Base-by-base conservation (phyloP, 805 yeast species). In the Wilhelminamyces savonicus region DNA sequence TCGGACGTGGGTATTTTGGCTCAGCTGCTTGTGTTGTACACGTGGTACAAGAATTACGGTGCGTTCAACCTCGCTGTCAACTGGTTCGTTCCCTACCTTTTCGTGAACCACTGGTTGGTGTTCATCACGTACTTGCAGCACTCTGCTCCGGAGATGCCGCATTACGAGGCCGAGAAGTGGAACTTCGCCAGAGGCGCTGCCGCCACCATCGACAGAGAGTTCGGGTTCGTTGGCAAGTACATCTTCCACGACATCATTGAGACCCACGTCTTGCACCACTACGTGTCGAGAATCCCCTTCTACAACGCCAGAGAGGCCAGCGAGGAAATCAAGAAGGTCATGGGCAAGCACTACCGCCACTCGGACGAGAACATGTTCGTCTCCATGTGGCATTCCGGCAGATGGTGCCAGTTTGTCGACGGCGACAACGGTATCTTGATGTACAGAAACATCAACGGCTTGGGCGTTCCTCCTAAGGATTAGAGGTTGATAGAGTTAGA, bases 391-490 rank as follows among this genome's bases (percentile, higher is more conserved):
- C 68, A 70, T 38, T 59, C 66, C 39, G 59, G 69, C 29, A 73
- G 88, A 56, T 39, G 67, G 36, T 81, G 88, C 56, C 84, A 78
- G 57, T 81, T 71, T 41, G 83, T 81, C 32, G 85, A 77, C 37
- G 66, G 57, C 36, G 84, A 81, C 44, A 70, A 71, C 27, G 85
- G 85, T 37, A 76, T 82, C 40, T 54, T 62, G 56, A 76, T 76
- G 83, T 76, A 60, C 50, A 75, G 83, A 71, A 76, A 76, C 49
- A 57, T 62, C 38, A 76, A 76, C 46, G 59, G 61, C n/a, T 48
- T 50, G 30, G 45, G 45, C 17, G 40, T 39, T 14, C n/a, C n/a
- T n/a, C n/a, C n/a, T n/a, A 32, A 41, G 11, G 39, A 42, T 17
- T 39, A 41, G 42, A 33, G 37, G 30, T 27, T 28, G 29, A 15